A percentile compares a stretch with the other conserved stretches of the same genome.
Conservation (phyloP, 805 yeast species). For the Yarrowia bubula region DNA sequence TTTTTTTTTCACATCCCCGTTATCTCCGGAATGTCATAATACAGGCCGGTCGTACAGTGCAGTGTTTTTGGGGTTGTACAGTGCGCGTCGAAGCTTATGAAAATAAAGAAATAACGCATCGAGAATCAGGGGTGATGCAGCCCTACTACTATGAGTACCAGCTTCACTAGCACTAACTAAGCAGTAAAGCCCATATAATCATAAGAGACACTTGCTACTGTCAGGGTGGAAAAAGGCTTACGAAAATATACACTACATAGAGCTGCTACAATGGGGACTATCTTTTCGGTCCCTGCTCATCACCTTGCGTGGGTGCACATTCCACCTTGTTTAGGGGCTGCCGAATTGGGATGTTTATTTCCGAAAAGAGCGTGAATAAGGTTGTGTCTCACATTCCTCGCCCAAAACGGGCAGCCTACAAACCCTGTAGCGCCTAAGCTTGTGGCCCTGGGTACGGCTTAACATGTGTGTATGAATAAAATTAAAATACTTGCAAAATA, state of each 20-base stretch:
- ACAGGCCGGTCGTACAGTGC: background rate
- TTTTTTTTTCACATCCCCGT: no score
- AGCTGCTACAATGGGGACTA: background rate
- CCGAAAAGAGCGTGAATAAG: background rate
- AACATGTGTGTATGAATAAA: conserved; percentile 5
- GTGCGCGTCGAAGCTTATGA: background rate
- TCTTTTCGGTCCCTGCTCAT: background rate
- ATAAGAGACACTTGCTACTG: no score
- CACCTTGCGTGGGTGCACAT: background rate
- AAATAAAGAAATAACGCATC: no score
- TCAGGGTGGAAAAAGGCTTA: no score
- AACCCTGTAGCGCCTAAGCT: background rate
- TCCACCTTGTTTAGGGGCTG: background rate
- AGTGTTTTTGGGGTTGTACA: background rate
- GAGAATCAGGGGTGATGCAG: no score
- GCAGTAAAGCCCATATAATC: no score
- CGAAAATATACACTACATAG: background rate
- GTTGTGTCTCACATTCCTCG: background rate
- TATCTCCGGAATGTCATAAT: background rate
- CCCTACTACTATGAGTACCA: no score
- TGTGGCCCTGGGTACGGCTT: background rate
- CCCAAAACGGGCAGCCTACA: background rate
- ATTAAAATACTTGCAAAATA: conserved; percentile 4
- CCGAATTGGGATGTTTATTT: conserved; percentile 21
- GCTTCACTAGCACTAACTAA: no score